Evolutionary conservation across 345 rosid genomes (phyloP).

Genomic region (Camelina hispida): DNA sequence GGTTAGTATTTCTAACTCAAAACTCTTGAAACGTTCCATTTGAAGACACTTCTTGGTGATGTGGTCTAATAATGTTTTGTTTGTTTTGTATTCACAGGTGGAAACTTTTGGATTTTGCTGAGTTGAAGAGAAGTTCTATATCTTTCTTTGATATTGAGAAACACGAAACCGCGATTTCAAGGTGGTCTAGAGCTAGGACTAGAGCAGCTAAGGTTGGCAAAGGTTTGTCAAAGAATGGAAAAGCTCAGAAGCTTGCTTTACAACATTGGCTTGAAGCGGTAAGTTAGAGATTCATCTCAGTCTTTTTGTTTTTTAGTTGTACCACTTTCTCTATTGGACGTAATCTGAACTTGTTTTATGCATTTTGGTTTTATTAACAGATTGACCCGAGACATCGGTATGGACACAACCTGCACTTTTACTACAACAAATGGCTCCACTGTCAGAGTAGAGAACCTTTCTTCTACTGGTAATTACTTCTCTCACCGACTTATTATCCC

Average conservation of each 20-base stretch:
- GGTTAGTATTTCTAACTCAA: constrained; percentile 49
- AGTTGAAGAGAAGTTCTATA: constrained; percentile 82
- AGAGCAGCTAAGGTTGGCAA: constrained; percentile 97
- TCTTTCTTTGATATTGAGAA: constrained; percentile 91
- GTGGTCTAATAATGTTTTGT: constrained; percentile 38
- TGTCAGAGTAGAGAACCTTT: constrained; percentile 94
- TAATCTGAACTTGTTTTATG: constrained; percentile 33
- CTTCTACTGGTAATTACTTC: constrained; percentile 81
- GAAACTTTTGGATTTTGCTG: constrained; percentile 89
- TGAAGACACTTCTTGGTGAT: neutral
- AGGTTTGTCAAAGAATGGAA: constrained; percentile 88
- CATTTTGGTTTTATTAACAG: constrained; percentile 47
- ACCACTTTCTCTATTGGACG: neutral
- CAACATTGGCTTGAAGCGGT: constrained; percentile 99
- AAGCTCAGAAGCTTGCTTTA: constrained; percentile 78
- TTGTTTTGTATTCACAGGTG: constrained; percentile 55
- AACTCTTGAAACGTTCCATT: neutral
- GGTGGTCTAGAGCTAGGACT: constrained; percentile 97
- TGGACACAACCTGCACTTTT: constrained; percentile 90
- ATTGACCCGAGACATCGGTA: constrained; percentile 96
- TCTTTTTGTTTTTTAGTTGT: neutral
- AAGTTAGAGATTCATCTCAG: constrained; percentile 44
- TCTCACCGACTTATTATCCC: neutral
- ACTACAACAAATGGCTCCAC: constrained; percentile 76
- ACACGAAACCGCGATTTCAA: constrained; percentile 90